A percentile compares a stretch with the other conserved stretches of the same genome.
Conservation (phyloP, 768 basidiomycete genomes). For the Podaxis sp. region DNA sequence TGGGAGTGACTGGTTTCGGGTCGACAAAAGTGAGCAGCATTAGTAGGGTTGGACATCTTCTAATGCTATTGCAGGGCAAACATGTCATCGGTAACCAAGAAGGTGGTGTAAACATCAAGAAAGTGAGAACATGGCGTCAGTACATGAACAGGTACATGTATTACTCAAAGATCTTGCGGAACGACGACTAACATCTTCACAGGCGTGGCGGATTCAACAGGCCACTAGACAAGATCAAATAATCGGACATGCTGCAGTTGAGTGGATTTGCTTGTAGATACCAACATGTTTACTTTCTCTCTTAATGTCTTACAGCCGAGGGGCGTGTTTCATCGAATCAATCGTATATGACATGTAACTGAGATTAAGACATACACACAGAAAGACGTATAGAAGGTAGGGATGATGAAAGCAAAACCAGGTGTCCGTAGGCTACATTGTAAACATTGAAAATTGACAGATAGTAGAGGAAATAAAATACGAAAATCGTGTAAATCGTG, state of each 20-base stretch:
- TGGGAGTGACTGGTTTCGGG: conserved; percentile 89
- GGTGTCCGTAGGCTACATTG: conserved; percentile 5
- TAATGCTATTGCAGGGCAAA: conserved; percentile 54
- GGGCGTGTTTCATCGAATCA: conserved; percentile 13
- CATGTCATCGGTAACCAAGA: conserved; percentile 83
- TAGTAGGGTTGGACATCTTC: background rate
- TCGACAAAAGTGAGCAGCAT: conserved; percentile 71
- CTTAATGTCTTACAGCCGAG: background rate
- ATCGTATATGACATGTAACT: conserved; percentile 4
- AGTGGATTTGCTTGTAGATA: conserved; percentile 11
- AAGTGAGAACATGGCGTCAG: conserved; percentile 90
- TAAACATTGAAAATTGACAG: background rate
- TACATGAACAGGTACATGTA: conserved; percentile 87
- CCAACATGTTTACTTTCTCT: conserved; percentile 9
- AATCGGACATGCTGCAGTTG: conserved; percentile 20
- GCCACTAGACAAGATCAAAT: conserved; percentile 96
- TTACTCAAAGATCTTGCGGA: background rate
- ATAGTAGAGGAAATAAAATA: conserved; percentile 10
- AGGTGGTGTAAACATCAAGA: conserved; percentile 66
- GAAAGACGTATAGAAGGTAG: conserved; percentile 18
- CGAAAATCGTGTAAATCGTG: conserved; percentile 4
- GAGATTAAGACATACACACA: conserved; percentile 28
- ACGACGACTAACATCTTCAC: background rate
- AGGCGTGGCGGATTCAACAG: conserved; percentile 85
- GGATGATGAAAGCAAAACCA: conserved; percentile 12